These are phyloP conservation scores for Trichoderma afroharzianum DNA, from an alignment of 2,329 filamentous ascomycete species.

Conservation along the genomic window DNA sequence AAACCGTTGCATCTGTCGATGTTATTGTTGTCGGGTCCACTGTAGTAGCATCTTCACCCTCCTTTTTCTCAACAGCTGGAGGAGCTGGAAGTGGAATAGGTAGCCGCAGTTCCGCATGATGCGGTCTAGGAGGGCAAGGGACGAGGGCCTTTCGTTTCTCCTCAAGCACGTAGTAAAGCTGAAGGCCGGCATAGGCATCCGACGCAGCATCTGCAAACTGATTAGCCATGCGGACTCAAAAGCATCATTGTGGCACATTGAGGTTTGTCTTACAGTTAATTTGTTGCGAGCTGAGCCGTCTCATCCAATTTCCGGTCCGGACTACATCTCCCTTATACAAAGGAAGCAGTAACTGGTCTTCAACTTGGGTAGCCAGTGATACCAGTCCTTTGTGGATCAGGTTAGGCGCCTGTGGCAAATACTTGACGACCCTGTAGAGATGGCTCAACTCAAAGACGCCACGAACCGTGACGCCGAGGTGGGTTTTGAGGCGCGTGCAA, in stretches of 20 bases:
- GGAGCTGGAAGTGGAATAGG: constrained; percentile 53
- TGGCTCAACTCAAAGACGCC: constrained; percentile 81
- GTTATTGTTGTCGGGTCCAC: constrained; percentile 1
- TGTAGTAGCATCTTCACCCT: constrained; percentile 30
- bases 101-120: constrained; percentile 61
- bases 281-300: constrained; percentile 59
- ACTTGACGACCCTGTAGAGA: constrained; percentile 73
- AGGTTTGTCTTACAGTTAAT: constrained; percentile 56
- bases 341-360: constrained; percentile 68
- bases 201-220: constrained; percentile 63
- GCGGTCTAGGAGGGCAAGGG: constrained; percentile 68
- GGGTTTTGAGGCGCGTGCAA: constrained; percentile 63
- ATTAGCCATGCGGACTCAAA: neutral
- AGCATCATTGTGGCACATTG: neutral
- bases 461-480: constrained; percentile 58
- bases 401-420: constrained; percentile 47
- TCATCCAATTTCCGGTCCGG: constrained; percentile 71
- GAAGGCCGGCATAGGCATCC: constrained; percentile 75
- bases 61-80: constrained; percentile 1
- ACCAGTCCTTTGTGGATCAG: constrained; percentile 65
- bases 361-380: constrained; percentile 64
- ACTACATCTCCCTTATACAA: constrained; percentile 70
- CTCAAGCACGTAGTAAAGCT: constrained; percentile 71
- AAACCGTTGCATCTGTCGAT: neutral
- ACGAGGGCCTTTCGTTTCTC: constrained; percentile 60